Conservation (phyloP, 257 asterid species). For the Cinchona pubescens region DNA sequence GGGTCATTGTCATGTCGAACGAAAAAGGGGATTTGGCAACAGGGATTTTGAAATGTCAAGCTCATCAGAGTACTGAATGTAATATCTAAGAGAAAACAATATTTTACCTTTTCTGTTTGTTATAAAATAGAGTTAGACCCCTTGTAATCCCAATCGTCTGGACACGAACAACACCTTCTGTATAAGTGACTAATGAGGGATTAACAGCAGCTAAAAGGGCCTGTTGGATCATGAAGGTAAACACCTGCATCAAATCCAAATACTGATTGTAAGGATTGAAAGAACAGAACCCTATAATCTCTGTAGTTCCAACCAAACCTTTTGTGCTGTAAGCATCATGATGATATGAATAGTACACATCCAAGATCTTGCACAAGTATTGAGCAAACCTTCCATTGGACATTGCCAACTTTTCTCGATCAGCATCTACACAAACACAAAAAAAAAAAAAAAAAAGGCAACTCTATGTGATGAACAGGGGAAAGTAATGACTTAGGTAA, state of each 20-base stretch:
- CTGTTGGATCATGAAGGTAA: conserved; percentile 90
- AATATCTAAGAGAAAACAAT: neutral
- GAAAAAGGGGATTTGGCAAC: neutral
- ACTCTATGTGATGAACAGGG: neutral
- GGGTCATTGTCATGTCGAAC: neutral
- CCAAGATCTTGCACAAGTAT: conserved; percentile 79
- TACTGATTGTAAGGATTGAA: neutral
- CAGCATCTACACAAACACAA: conserved; percentile 58
- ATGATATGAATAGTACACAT: conserved; percentile 75
- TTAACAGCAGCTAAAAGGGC: conserved; percentile 84
- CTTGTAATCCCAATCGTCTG: conserved; percentile 81
- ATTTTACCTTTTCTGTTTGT: conserved; percentile 78
- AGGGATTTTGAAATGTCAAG: neutral
- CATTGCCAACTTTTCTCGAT: conserved; percentile 63
- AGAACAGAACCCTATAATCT: neutral
- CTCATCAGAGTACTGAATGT: neutral
- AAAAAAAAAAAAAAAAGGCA: conserved; percentile 1
- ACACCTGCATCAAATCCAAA: conserved; percentile 56
- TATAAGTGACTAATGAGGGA: conserved; percentile 75
- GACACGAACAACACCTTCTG: conserved; percentile 89
- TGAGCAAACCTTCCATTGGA: conserved; percentile 69
- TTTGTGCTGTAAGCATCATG: conserved; percentile 74
- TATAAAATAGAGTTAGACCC: conserved; percentile 82
- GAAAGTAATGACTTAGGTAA: neutral
- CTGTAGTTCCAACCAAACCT: conserved; percentile 42